phyloP scores from a whole-genome alignment of 179 eudicot genomes.

The Heliamphora pulchella region DNA sequence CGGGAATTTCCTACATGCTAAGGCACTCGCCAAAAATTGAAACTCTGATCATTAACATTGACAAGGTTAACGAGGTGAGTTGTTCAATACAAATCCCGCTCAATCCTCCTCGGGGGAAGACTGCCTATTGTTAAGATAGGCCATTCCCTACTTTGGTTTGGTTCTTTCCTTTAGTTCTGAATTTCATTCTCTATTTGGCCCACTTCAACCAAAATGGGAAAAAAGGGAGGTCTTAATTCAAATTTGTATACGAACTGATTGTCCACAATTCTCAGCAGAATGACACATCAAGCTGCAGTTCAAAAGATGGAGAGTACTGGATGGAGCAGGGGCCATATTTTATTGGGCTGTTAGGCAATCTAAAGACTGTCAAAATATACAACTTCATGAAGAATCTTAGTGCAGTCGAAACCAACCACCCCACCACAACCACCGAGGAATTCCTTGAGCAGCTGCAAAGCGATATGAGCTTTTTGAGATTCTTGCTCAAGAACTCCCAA shows the following conservation, averaged over 20 bases:
- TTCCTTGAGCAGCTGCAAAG: neutral
- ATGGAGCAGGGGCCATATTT: neutral
- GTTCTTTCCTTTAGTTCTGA: too few species aligned
- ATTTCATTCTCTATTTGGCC: too few species aligned
- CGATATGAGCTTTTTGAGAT: neutral
- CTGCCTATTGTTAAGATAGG: too few species aligned
- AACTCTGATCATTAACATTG: neutral
- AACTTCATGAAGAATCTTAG: neutral
- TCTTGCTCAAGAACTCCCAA: conserved; percentile 3
- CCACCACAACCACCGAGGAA: neutral
- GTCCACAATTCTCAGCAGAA: neutral
- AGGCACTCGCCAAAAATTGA: conserved; percentile 8
- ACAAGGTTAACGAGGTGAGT: neutral
- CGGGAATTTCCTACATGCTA: conserved; percentile 10
- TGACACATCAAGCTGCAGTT: neutral
- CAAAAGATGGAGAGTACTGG: neutral
- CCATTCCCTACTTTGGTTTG: too few species aligned
- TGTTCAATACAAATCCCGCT: neutral
- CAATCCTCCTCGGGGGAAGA: too few species aligned
- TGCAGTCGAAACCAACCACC: neutral
- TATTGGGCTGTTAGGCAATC: neutral
- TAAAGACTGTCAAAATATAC: neutral
- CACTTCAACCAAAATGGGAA: too few species aligned
- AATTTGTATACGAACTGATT: neutral
- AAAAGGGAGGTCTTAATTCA: neutral